phyloP scores from a whole-genome alignment of 768 basidiomycete species.

The Candolleomyces eurysporus region DNA sequence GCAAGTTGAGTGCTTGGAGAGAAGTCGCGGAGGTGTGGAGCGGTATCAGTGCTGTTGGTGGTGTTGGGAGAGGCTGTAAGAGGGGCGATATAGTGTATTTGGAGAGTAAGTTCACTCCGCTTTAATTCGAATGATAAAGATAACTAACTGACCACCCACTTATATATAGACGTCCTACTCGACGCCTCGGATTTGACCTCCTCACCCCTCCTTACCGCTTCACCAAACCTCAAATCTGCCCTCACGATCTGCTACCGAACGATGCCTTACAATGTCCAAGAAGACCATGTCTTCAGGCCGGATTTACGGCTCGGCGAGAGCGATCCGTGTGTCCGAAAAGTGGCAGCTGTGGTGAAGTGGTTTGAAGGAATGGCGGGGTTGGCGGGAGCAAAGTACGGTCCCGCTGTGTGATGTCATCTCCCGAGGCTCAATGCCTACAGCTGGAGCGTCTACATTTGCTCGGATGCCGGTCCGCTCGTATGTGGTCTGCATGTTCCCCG shows the following conservation, averaged over 20 bases:
- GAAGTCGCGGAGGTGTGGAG: slow-evolving; percentile 69
- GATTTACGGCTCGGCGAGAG: slow-evolving; percentile 70
- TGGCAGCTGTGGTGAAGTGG: slow-evolving; percentile 66
- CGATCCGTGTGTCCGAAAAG: slow-evolving; percentile 66
- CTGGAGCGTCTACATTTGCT: too few species aligned
- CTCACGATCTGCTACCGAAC: slow-evolving; percentile 77
- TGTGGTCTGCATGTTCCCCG: too few species aligned
- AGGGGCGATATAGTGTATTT: slow-evolving; percentile 72
- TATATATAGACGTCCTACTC: slow-evolving; percentile 58
- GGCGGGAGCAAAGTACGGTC: neutral
- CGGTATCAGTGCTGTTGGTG: too few species aligned
- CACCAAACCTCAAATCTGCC: slow-evolving; percentile 60
- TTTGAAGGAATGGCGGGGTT: slow-evolving; percentile 74
- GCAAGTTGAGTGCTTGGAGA: slow-evolving; percentile 77
- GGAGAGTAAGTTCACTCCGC: slow-evolving; percentile 49
- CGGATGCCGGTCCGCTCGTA: too few species aligned
- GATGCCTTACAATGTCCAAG: slow-evolving; percentile 54
- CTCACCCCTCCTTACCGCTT: slow-evolving; percentile 59
- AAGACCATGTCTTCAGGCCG: slow-evolving; percentile 62
- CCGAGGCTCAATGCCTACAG: too few species aligned
- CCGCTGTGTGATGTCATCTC: neutral
- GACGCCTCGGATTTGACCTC: slow-evolving; percentile 38
- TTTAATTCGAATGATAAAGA: too few species aligned
- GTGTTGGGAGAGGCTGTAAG: slow-evolving; percentile 43
- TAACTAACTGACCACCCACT: too few species aligned